Percentiles rank a stretch among this genome's conserved stretches.
These are phyloP conservation scores for Amauroascus niger DNA, from an alignment of 2,329 filamentous ascomycete genomes.

Conservation along the genomic window DNA sequence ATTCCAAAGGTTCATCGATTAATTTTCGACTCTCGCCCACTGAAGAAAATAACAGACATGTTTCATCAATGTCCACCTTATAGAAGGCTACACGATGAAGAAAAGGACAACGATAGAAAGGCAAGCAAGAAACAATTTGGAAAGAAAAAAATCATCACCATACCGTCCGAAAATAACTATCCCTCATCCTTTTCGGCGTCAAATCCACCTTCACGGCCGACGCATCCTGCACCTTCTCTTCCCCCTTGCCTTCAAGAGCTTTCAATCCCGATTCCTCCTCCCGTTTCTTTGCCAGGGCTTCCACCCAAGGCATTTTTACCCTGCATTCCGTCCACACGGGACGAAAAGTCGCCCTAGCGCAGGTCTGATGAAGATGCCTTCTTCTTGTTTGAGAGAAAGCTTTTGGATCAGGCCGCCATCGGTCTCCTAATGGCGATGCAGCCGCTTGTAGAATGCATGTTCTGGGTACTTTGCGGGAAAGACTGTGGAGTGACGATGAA, in stretches of 20 bases:
- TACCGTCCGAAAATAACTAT: conserved; percentile 60
- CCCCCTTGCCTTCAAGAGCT: conserved; percentile 12
- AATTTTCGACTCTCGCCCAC: not conserved
- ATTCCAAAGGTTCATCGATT: conserved; percentile 14
- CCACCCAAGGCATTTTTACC: conserved; percentile 59
- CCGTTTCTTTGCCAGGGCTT: conserved; percentile 50
- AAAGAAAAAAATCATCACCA: conserved; percentile 1
- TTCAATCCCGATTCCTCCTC: conserved; percentile 26
- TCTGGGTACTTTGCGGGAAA: not conserved
- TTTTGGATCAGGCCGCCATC: not conserved
- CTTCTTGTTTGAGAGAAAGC: conserved; percentile 3
- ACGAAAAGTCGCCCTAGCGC: conserved; percentile 16
- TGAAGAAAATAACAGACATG: not conserved
- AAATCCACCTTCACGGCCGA: conserved; percentile 43
- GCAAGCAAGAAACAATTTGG: conserved; percentile 14
- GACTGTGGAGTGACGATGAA: not conserved
- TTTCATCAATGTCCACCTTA: no score
- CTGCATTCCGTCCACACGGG: conserved; percentile 44
- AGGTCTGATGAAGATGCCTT: conserved; percentile 26
- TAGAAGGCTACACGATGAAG: no score
- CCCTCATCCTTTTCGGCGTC: conserved; percentile 58
- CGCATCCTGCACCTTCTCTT: conserved; percentile 37
- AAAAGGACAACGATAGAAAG: conserved; percentile 10
- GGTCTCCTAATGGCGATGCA: not conserved
- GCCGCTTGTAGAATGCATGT: not conserved